These are phyloP conservation scores for Calocera viscosa DNA, from an alignment of 768 basidiomycete genomes.

Conservation along the genomic window DNA sequence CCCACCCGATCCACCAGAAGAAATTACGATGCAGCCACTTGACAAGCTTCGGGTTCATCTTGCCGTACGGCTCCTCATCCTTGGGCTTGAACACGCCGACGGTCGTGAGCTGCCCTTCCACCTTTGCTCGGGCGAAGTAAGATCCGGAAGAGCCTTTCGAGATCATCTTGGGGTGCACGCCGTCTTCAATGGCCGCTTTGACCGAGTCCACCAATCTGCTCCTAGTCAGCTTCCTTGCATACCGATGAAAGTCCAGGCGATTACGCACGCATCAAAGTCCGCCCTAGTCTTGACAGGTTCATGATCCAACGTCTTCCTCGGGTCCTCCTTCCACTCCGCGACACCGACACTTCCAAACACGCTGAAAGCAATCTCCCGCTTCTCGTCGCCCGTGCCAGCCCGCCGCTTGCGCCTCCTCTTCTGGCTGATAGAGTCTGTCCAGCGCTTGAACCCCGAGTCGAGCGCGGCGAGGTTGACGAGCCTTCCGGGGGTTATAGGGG, in stretches of 20 bases:
- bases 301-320: conserved; percentile 76
- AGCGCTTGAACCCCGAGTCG: background rate
- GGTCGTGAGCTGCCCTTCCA: conserved; percentile 62
- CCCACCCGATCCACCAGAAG: conserved; percentile 82
- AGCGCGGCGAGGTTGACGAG: conserved; percentile 4
- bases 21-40: conserved; percentile 86
- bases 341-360: conserved; percentile 57
- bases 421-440: background rate
- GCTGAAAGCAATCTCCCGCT: conserved; percentile 55
- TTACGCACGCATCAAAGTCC: conserved; percentile 54
- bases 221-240: conserved; percentile 15
- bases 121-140: conserved; percentile 78
- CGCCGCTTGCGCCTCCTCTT: background rate
- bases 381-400: background rate
- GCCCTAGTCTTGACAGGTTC: conserved; percentile 59
- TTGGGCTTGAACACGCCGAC: conserved; percentile 89
- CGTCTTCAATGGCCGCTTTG: conserved; percentile 54
- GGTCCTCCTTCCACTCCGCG: conserved; percentile 18
- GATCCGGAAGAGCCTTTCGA: conserved; percentile 79
- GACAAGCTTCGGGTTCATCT: conserved; percentile 81
- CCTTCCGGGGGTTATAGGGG: background rate
- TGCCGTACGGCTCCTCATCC: conserved; percentile 63
- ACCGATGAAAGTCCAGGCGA: background rate
- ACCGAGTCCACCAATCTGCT: conserved; percentile 50
- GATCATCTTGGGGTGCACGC: conserved; percentile 85